A percentile compares a stretch with the other conserved stretches of the same genome.
Evolutionary conservation across 345 rosid genomes (phyloP).

Genomic region (Camelina sativa): DNA sequence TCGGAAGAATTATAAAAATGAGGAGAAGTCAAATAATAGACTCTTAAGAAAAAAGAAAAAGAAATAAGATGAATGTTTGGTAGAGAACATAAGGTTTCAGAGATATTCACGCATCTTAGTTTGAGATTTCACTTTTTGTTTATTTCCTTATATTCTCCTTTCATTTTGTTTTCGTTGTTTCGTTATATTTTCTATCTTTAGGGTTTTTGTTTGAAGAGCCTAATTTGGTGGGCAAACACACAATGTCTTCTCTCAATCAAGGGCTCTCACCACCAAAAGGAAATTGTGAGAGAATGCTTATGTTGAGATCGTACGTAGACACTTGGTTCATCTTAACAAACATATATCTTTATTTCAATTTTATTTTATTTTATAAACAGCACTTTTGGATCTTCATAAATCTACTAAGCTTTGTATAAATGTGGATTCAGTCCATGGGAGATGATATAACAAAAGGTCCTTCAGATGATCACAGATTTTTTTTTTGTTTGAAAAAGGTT

Average conservation of each 20-base stretch:
- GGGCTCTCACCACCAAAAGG: conserved; percentile 15
- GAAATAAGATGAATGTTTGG: conserved; percentile 35
- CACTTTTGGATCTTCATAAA: background rate
- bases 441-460: background rate
- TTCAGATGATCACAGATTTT: too few relatives aligned
- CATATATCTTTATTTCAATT: too few relatives aligned
- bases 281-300: background rate
- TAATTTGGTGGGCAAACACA: conserved; percentile 42
- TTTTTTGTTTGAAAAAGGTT: too few relatives aligned
- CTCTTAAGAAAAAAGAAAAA: conserved; percentile 5
- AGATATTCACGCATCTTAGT: conserved; percentile 38
- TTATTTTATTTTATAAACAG: background rate
- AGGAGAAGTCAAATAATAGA: conserved; percentile 31
- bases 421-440: background rate
- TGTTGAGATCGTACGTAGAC: background rate
- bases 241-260: conserved; percentile 17
- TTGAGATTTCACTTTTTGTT: conserved; percentile 29
- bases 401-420: background rate
- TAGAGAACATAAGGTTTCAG: conserved; percentile 36
- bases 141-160: conserved; percentile 9
- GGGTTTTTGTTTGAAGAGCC: conserved; percentile 32
- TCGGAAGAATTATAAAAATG: conserved; percentile 23
- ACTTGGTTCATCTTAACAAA: background rate
- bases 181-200: conserved; percentile 33
- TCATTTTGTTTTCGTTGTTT: conserved; percentile 27